Base-by-base conservation (phyloP, 352 stramenopile species). In the Globisporangium nunn region DNA sequence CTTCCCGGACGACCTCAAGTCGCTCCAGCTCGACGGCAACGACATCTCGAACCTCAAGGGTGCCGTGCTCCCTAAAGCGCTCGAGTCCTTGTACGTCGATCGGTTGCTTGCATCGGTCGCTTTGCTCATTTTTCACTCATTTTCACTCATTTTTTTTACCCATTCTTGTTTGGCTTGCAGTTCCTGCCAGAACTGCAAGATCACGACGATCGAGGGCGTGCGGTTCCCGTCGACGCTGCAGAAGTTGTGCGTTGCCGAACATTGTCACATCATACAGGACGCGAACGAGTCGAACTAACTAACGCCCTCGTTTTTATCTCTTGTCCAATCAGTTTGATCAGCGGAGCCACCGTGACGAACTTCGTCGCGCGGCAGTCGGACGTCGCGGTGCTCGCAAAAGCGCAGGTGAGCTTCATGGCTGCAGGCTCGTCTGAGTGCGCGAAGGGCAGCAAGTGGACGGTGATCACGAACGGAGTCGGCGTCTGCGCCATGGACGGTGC, bases 281-380 rank as follows among this genome's bases (percentile, higher is more conserved):
- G 23, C 23, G 23, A 23, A 23, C 23, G 23, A 23, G 23, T 23
- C 23, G 23, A 23, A 8, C 5, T 5, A 37, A 37, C 33, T 37
- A 37, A 37, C 33, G 33, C 4, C 41, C 41, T 23, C 15, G 15
- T 47, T 28, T 28, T 14, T 8, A 3, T 14, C 29, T 29, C 14
- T 28, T 23, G 2, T 52, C n/a, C 14, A 39, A 39, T 11, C 29
- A 54, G 2, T 17, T 68, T 33, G 68, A 60, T 23, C 56, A 46
- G 50, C 50, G 35, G 35, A 53, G 57, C 70, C 30, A 68, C 63
- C 0, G 52, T 75, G 29, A 67, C 67, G 23, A 75, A 54, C 18
- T 72, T 79, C 18, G 40, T 68, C 44, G 39, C 75, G 5, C 71
- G 71, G 11, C 14, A 72, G 50, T 79, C 71, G 18, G 71, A 79